Conservation (phyloP, 2,329 filamentous ascomycete species). For the Pseudocercospora crystallina region DNA sequence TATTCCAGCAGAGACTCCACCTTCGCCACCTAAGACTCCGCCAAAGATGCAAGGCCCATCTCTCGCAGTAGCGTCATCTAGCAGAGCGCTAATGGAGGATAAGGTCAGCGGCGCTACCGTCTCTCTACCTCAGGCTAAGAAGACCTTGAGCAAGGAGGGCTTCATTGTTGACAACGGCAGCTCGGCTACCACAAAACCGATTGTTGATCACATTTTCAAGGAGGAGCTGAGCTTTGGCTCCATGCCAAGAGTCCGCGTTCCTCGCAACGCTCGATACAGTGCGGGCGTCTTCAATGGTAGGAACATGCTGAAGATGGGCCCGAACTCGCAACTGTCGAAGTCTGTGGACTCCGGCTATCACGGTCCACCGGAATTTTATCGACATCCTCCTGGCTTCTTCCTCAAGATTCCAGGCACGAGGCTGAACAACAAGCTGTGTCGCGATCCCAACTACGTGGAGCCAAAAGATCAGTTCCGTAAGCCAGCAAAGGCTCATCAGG, state of each 20-base stretch:
- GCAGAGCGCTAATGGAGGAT: slow-evolving; percentile 68
- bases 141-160: slow-evolving; percentile 18
- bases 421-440: slow-evolving; percentile 26
- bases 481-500: slow-evolving; percentile 11
- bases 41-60: slow-evolving; percentile 47
- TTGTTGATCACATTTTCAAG: slow-evolving; percentile 44
- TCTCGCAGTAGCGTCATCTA: slow-evolving; percentile 58
- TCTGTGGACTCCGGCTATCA: slow-evolving; percentile 18
- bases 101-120: slow-evolving; percentile 63
- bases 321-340: slow-evolving; percentile 16
- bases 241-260: slow-evolving; percentile 38
- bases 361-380: slow-evolving; percentile 19
- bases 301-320: slow-evolving; percentile 24
- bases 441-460: slow-evolving; percentile 9
- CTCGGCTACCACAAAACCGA: slow-evolving; percentile 41
- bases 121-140: slow-evolving; percentile 57
- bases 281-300: slow-evolving; percentile 10
- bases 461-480: slow-evolving; percentile 5
- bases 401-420: slow-evolving; percentile 28
- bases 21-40: slow-evolving; percentile 39
- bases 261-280: slow-evolving; percentile 28
- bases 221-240: slow-evolving; percentile 50
- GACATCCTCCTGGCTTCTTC: slow-evolving; percentile 25
- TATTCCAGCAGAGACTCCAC: slow-evolving; percentile 42
- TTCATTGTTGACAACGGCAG: slow-evolving; percentile 34